A percentile compares a stretch with the other conserved stretches of the same genome.
phyloP scores from a whole-genome alignment of 768 basidiomycete genomes.

The Candolleomyces aberdarensis region DNA sequence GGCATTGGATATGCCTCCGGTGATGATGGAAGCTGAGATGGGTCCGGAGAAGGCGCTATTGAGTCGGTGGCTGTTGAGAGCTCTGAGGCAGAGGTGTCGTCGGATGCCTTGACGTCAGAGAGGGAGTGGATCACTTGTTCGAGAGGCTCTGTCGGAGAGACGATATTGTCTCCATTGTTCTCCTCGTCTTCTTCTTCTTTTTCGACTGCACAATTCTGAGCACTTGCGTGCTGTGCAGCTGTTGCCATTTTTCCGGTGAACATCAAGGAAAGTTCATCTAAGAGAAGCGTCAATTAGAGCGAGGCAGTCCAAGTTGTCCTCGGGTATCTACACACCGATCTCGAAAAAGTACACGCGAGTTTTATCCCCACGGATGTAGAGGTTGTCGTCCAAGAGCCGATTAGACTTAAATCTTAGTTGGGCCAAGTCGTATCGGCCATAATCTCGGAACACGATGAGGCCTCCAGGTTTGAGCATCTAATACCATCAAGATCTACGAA shows the following conservation, averaged over 20 bases:
- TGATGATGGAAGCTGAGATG: neutral
- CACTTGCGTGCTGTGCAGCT: constrained; percentile 25
- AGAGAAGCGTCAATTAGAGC: neutral
- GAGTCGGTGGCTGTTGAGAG: neutral
- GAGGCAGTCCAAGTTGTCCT: neutral
- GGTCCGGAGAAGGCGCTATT: constrained; percentile 2
- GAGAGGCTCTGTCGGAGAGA: neutral
- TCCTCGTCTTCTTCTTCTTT: constrained; percentile 29
- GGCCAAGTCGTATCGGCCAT: constrained; percentile 92
- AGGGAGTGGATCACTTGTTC: neutral
- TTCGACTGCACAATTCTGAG: constrained; percentile 30
- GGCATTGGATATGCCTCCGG: neutral
- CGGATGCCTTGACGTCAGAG: neutral
- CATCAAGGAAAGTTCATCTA: constrained; percentile 77
- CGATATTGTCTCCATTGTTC: neutral
- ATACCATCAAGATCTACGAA: neutral
- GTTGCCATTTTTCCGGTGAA: constrained; percentile 63
- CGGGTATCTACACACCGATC: constrained; percentile 44
- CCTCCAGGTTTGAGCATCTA: constrained; percentile 93
- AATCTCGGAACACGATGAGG: constrained; percentile 82
- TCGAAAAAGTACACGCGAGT: constrained; percentile 98
- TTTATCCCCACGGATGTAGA: constrained; percentile 96
- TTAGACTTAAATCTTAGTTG: constrained; percentile 90
- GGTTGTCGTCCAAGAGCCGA: constrained; percentile 86
- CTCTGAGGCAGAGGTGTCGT: neutral